Percentiles rank a stretch among this genome's conserved stretches.
Evolutionary conservation across 2,329 filamentous ascomycete species (phyloP).

Genomic region (Fusarium poae): DNA sequence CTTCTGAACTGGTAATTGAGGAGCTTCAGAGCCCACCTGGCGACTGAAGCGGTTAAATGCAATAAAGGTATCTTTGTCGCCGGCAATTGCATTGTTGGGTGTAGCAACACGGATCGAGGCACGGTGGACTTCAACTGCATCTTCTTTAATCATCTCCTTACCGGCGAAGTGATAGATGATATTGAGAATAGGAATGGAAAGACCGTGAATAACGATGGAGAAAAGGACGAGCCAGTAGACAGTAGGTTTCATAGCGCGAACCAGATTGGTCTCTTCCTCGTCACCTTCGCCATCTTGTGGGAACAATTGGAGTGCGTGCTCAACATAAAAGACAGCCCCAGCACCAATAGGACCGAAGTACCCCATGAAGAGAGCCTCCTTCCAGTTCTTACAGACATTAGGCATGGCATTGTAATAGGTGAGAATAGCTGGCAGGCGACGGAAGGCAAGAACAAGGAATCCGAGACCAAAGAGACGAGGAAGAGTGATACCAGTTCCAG

Average conservation of each 20-base stretch:
- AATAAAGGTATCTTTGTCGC: constrained; percentile 3
- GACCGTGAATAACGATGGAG: constrained; percentile 47
- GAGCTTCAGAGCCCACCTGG: too few relatives aligned
- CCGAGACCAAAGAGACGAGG: constrained; percentile 64
- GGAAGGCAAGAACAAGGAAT: constrained; percentile 62
- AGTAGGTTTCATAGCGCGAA: constrained; percentile 56
- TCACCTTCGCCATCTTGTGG: constrained; percentile 54
- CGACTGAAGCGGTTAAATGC: constrained; percentile 34
- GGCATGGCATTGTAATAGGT: constrained; percentile 68
- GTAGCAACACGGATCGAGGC: neutral
- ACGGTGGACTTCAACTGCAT: constrained; percentile 13
- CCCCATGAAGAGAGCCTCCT: constrained; percentile 71
- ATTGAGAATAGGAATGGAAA: constrained; percentile 59
- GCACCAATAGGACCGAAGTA: constrained; percentile 84
- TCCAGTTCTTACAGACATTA: constrained; percentile 62
- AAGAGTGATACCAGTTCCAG: constrained; percentile 65
- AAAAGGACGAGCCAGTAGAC: constrained; percentile 58
- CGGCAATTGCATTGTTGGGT: neutral
- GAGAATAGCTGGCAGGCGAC: constrained; percentile 69
- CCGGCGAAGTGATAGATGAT: constrained; percentile 38
- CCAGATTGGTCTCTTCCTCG: constrained; percentile 51
- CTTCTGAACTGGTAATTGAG: too few relatives aligned
- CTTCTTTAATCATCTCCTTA: constrained; percentile 54
- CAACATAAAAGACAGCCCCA: constrained; percentile 80
- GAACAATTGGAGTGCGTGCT: constrained; percentile 59